Evolutionary conservation across 2,329 filamentous ascomycete species (phyloP), one percentile per base, ranked within the genome.

Genomic region (Elsinoe batatas): DNA sequence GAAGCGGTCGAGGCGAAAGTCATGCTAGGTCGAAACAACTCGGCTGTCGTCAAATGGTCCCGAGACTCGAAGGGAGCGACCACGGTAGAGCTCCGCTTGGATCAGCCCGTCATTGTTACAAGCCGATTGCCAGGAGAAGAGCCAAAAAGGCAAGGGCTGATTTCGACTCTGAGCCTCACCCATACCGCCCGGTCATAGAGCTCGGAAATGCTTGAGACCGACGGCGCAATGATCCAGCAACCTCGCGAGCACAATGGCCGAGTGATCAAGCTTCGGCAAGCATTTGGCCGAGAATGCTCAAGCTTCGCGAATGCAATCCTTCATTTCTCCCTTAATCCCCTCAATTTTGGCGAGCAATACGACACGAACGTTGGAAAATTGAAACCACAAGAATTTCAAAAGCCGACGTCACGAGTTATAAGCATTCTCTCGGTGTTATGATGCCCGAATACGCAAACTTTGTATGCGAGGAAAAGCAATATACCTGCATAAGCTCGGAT

Each of bases 11-110:
- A 49, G 30, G 44, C 44, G 5, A 49, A 12, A 17, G 44, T 49
- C 44, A 49, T 49, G 26, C 44, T 49, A 3, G 44, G 44, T 35
- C 26, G 30, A 30, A 30, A 49, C 26, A 49, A 49, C 26, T 49
- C 44, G 17, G 44, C 44, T 33, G 1, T 33, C 7, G 30, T 49
- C 32, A 33, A 17, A 5, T 49, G 44, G 44, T 33, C 44, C 17
- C 26, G 26, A 7, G 26, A 35, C n/a, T 17, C 26, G n/a, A 15
- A 35, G 32, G 44, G 44, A 3, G 22, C 3, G 44, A 49, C 26
- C 5, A 13, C 17, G 44, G 12, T 49, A 13, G 44, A 35, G 12
- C 17, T 49, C 5, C 20, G 26, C 15, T 30, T 49, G n/a, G 30
- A 49, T 11, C 32, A 49, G 15, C 13, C 44, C 5, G 44, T 18